Conservation (phyloP, 257 asterid genomes). For the Solanum verrucosum region DNA sequence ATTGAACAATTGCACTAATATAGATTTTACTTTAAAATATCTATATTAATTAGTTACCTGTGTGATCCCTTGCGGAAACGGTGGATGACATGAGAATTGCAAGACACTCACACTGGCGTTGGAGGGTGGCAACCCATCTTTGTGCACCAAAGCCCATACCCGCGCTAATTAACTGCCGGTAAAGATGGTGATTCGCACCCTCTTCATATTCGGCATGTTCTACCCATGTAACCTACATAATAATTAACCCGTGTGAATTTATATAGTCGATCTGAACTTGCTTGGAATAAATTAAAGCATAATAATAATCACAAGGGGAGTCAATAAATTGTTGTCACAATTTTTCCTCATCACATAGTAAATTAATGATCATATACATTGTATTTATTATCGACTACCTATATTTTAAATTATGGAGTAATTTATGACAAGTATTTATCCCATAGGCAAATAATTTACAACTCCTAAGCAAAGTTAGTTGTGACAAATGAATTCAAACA, state of each 20-base stretch:
- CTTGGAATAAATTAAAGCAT: neutral
- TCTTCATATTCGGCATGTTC: constrained; percentile 94
- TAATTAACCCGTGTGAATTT: neutral
- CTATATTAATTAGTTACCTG: constrained; percentile 23
- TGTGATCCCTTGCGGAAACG: constrained; percentile 31
- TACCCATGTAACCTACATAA: constrained; percentile 73
- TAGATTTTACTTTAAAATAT: neutral
- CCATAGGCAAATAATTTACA: neutral
- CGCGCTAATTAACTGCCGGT: constrained; percentile 44
- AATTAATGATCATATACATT: neutral
- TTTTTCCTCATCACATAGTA: neutral
- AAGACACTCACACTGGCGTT: constrained; percentile 81
- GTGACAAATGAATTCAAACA: neutral
- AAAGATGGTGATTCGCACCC: constrained; percentile 54
- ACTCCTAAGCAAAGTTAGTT: neutral
- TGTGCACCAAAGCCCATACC: constrained; percentile 94
- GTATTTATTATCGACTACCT: neutral
- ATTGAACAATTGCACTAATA: neutral
- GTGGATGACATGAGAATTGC: constrained; percentile 78
- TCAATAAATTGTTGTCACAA: neutral
- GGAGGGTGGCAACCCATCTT: constrained; percentile 83
- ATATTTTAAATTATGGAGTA: neutral
- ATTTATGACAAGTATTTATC: neutral
- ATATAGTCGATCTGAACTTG: neutral
- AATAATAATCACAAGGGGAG: neutral